A percentile compares a stretch with the other conserved stretches of the same genome.
phyloP scores from a whole-genome alignment of 2,329 filamentous ascomycete genomes.

The Penicillium freii region DNA sequence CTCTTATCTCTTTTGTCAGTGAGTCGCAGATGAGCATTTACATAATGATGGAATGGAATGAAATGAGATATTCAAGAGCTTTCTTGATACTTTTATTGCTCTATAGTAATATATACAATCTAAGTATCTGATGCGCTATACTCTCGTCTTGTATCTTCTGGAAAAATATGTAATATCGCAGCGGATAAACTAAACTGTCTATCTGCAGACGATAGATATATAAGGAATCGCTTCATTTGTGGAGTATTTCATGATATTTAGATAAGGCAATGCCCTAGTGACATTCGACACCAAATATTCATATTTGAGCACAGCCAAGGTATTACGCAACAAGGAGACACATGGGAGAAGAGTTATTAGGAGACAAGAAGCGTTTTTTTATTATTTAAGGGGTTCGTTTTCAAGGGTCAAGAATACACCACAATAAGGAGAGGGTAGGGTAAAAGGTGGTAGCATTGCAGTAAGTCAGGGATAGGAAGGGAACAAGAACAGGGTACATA shows the following conservation, averaged over 20 bases:
- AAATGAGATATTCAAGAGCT: conserved; percentile 1
- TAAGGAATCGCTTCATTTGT: background rate
- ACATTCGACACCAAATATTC: background rate
- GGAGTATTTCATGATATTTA: background rate
- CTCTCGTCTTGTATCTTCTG: no score
- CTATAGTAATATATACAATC: background rate
- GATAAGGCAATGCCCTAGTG: background rate
- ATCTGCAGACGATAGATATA: background rate
- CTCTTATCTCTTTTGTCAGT: conserved; percentile 9
- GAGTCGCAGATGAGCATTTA: conserved; percentile 2
- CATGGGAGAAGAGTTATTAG: background rate
- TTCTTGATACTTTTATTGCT: background rate
- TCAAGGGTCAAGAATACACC: conserved; percentile 7
- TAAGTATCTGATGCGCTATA: background rate
- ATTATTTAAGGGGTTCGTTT: conserved; percentile 6
- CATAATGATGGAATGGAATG: conserved; percentile 12
- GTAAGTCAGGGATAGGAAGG: conserved; percentile 1
- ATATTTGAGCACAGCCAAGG: background rate
- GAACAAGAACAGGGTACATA: background rate
- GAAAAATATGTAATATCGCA: background rate
- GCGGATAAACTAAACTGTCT: background rate
- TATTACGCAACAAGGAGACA: background rate
- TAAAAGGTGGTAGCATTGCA: conserved; percentile 5
- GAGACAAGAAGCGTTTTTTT: conserved; percentile 6
- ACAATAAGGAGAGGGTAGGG: conserved; percentile 1